phyloP scores from a whole-genome alignment of 352 stramenopile species.

The Phytophthora pistaciae region DNA sequence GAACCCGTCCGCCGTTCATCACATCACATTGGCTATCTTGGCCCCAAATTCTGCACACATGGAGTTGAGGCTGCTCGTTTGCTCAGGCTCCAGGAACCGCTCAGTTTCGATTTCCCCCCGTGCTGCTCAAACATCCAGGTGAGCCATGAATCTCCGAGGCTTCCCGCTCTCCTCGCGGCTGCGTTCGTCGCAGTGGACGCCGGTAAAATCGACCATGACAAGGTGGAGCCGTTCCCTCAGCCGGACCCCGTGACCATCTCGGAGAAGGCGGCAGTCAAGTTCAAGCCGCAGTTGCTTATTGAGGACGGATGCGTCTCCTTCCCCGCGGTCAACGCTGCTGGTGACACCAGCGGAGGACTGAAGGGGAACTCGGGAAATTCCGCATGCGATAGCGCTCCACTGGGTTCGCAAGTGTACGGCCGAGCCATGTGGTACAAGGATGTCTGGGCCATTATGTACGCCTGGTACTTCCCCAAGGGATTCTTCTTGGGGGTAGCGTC shows the following conservation, averaged over 20 bases:
- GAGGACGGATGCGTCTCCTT: neutral
- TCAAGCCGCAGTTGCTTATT: neutral
- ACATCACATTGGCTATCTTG: neutral
- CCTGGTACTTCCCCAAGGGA: neutral
- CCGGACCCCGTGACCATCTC: neutral
- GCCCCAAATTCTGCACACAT: neutral
- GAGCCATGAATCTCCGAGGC: neutral
- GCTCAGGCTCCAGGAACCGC: neutral
- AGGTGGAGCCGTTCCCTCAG: neutral
- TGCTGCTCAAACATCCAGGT: neutral
- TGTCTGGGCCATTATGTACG: constrained; percentile 2
- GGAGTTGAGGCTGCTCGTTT: neutral
- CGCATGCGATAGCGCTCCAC: neutral
- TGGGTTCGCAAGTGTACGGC: neutral
- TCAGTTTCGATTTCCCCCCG: neutral
- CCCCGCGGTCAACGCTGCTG: neutral
- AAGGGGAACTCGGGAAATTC: neutral
- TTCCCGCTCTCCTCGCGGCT: neutral
- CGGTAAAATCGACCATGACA: neutral
- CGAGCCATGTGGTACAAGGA: neutral
- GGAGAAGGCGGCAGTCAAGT: constrained; percentile 1
- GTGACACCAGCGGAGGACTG: neutral
- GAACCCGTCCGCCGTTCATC: neutral
- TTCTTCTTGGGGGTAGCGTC: neutral
- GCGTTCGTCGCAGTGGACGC: neutral